A percentile compares a stretch with the other conserved stretches of the same genome.
These are phyloP conservation scores for Mucor circinelloides DNA, from an alignment of 371 early-diverging fungal genomes.

Conservation along the genomic window DNA sequence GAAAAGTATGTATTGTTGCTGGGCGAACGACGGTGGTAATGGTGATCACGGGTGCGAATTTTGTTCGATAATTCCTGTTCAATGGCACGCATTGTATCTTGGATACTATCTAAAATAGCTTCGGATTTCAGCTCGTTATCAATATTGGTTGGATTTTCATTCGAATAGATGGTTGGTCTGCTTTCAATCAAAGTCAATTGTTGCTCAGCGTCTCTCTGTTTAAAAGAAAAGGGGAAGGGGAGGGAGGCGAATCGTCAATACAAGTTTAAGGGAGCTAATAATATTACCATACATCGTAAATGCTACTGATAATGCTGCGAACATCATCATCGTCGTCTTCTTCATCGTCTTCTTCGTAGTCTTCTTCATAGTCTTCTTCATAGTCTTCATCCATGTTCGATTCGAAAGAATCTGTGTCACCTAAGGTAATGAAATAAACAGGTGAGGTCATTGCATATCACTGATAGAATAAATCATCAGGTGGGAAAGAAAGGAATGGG, in stretches of 20 bases:
- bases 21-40: slow-evolving; percentile 6
- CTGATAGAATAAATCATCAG: not conserved
- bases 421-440: not conserved
- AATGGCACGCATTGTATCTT: slow-evolving; percentile 23
- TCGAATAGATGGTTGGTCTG: slow-evolving; percentile 8
- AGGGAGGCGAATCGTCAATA: slow-evolving; percentile 1
- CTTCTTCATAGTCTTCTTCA: not conserved
- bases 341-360: not conserved
- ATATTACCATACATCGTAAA: slow-evolving; percentile 17
- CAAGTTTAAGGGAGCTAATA: not conserved
- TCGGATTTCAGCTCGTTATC: slow-evolving; percentile 13
- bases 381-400: slow-evolving; percentile 8
- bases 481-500: not conserved
- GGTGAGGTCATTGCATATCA: slow-evolving; percentile 5
- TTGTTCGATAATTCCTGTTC: slow-evolving; percentile 16
- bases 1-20: not conserved
- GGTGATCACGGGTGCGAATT: not conserved
- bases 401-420: slow-evolving; percentile 11
- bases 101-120: slow-evolving; percentile 19
- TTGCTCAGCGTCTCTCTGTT: slow-evolving; percentile 17
- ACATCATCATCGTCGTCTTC: slow-evolving; percentile 1
- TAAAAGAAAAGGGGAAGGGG: not conserved
- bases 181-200: not conserved
- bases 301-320: slow-evolving; percentile 8
- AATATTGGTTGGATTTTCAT: not conserved